These are phyloP conservation scores for Cystoderma amianthinum DNA, from an alignment of 768 basidiomycete species.

Conservation along the genomic window DNA sequence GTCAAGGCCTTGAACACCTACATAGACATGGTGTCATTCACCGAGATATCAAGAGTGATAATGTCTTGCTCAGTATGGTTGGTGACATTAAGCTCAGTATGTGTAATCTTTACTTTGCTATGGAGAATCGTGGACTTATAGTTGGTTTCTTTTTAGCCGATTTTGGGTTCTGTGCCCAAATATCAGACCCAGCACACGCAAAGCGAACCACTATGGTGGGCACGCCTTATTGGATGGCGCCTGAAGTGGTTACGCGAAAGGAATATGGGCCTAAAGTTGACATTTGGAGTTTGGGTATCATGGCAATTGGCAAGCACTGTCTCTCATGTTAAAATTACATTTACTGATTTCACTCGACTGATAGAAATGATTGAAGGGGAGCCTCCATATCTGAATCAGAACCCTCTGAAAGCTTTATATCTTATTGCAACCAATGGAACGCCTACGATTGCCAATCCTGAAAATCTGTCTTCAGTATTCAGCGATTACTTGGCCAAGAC, in stretches of 20 bases:
- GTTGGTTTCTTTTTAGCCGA: slow-evolving; percentile 51
- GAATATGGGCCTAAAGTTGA: slow-evolving; percentile 99
- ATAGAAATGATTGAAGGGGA: slow-evolving; percentile 98
- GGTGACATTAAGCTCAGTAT: slow-evolving; percentile 98
- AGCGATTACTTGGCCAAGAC: slow-evolving; percentile 84
- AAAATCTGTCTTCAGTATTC: slow-evolving; percentile 66
- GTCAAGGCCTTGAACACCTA: slow-evolving; percentile 89
- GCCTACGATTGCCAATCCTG: slow-evolving; percentile 90
- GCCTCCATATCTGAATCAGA: slow-evolving; percentile 94
- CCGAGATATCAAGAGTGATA: slow-evolving; percentile 98
- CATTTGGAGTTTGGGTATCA: slow-evolving; percentile 95
- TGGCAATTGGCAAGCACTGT: slow-evolving; percentile 73
- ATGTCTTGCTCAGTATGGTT: slow-evolving; percentile 84
- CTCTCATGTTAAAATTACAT: slow-evolving; percentile 1
- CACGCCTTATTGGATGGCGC: slow-evolving; percentile 99
- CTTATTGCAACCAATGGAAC: slow-evolving; percentile 98
- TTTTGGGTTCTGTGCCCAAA: slow-evolving; percentile 98
- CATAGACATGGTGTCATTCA: slow-evolving; percentile 97
- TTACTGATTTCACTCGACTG: slow-evolving; percentile 3
- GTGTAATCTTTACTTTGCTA: slow-evolving; percentile 24
- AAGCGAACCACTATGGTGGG: slow-evolving; percentile 99
- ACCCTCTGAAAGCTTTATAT: slow-evolving; percentile 93
- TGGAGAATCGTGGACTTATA: slow-evolving; percentile 3
- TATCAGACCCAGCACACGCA: slow-evolving; percentile 80
- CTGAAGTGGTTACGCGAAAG: slow-evolving; percentile 95